Evolutionary conservation across 371 early-diverging fungal genomes (phyloP), one percentile per base, ranked within the genome.

Genomic region (Mucor velutinosus): DNA sequence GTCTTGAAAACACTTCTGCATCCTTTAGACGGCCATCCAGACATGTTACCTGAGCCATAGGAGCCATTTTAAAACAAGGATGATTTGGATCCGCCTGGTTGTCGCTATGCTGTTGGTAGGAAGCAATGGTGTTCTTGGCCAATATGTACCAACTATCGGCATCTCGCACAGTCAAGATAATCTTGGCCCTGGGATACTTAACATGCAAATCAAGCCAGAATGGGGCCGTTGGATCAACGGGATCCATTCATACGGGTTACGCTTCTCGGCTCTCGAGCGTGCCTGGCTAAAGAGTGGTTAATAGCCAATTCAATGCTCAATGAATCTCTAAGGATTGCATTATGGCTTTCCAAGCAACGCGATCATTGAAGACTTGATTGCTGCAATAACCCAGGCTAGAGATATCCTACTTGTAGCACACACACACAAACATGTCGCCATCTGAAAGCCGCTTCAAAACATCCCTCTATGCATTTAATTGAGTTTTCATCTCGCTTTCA

Each of bases 81-180:
- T 51, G n/a, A 23, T 21, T 25, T 11, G 51, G 7, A 10, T 19
- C 25, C 4, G 0, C 21, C 14, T 27, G 39, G 4, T n/a, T 53
- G 32, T 30, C 15, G n/a, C 25, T 39, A 11, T 23, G 25, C 21
- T 35, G 14, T 37, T 25, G 14, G 43, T 5, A 2, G 17, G 29
- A 23, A 43, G 14, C 12, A 30, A 77, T 71, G 6, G 72, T 80
- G 14, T 77, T 76, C 10, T 35, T 60, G 1, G 70, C 67, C 14
- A 72, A 73, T 3, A 39, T 67, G 33, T 80, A 80, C 80, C 80
- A 80, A 45, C 71, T 74, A n/a, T 80, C 76, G 0, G 77, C 56
- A 47, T 53, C 59, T 7, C 77, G 70, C 0, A 64, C 70, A 6
- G 72, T 76, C 32, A 75, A 43, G 10, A 80, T 66, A 1, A 80